Evolutionary conservation across 2,329 filamentous ascomycete genomes (phyloP).

Genomic region (Acrodontium crateriforme): DNA sequence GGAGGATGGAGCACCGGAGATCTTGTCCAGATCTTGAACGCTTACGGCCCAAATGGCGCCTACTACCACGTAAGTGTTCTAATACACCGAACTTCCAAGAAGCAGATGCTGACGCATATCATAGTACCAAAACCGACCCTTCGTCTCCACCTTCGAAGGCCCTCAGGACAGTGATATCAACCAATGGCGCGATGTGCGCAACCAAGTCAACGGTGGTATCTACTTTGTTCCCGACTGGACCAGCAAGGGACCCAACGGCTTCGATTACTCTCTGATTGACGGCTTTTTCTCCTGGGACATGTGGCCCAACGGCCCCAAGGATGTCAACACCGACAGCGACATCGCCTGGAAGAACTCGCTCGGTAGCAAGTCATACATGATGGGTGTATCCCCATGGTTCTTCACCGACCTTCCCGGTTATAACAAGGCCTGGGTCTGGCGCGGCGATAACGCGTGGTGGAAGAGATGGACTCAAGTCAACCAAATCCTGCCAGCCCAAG

Average conservation of each 20-base stretch:
- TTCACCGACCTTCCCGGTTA: conserved; percentile 42
- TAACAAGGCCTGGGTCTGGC: conserved; percentile 49
- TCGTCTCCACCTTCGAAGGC: conserved; percentile 42
- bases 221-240: conserved; percentile 36
- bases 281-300: conserved; percentile 36
- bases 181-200: conserved; percentile 5
- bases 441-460: conserved; percentile 46
- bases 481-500: conserved; percentile 38
- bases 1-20: too few species aligned
- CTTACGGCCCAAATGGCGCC: conserved; percentile 29
- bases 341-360: conserved; percentile 12
- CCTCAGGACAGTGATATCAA: conserved; percentile 27
- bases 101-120: neutral
- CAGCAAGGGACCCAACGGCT: conserved; percentile 22
- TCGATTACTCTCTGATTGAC: conserved; percentile 20
- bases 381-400: conserved; percentile 37
- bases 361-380: conserved; percentile 34
- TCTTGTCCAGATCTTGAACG: conserved; percentile 33
- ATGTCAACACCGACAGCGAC: conserved; percentile 29
- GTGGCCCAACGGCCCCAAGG: conserved; percentile 36
- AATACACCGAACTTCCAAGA: neutral
- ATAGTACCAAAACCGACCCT: conserved; percentile 24
- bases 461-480: conserved; percentile 43
- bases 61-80: conserved; percentile 30
- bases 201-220: conserved; percentile 10